Conservation (phyloP, 768 basidiomycete species). For the Pleurotus tuber-regium region DNA sequence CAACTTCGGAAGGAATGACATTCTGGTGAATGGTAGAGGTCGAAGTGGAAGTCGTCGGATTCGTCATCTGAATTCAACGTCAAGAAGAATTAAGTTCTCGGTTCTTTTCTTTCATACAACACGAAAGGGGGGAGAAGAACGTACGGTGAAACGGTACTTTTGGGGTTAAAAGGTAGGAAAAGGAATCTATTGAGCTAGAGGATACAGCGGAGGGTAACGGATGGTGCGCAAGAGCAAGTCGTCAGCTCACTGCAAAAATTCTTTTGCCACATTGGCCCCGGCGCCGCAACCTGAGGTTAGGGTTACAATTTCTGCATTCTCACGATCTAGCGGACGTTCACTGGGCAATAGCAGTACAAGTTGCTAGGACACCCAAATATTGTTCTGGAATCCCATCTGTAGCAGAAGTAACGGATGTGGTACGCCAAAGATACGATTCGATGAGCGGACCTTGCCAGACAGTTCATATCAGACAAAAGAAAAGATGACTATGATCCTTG, state of each 20-base stretch:
- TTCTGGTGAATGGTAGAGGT: slow-evolving; percentile 47
- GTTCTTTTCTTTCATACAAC: too few relatives aligned
- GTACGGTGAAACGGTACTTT: slow-evolving; percentile 30
- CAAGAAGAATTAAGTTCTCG: background rate
- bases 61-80: slow-evolving; percentile 26
- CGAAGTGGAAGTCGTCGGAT: slow-evolving; percentile 32
- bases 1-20: slow-evolving; percentile 91
- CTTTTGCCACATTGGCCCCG: slow-evolving; percentile 18
- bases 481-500: too few relatives aligned
- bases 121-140: background rate
- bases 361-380: too few relatives aligned
- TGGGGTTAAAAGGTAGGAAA: slow-evolving; percentile 27
- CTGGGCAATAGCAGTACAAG: too few relatives aligned
- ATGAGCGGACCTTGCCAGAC: too few relatives aligned
- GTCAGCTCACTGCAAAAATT: slow-evolving; percentile 33
- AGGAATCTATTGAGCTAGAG: slow-evolving; percentile 26
- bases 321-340: too few relatives aligned
- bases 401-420: too few relatives aligned
- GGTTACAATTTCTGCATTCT: too few relatives aligned
- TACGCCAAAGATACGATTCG: too few relatives aligned
- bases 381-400: too few relatives aligned
- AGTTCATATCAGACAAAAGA: too few relatives aligned
- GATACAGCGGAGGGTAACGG: slow-evolving; percentile 25
- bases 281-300: too few relatives aligned
- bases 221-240: slow-evolving; percentile 24